Percentiles rank a stretch among this genome's conserved stretches.
phyloP scores from a whole-genome alignment of 768 basidiomycete species.

The Asterophora lycoperdoides region DNA sequence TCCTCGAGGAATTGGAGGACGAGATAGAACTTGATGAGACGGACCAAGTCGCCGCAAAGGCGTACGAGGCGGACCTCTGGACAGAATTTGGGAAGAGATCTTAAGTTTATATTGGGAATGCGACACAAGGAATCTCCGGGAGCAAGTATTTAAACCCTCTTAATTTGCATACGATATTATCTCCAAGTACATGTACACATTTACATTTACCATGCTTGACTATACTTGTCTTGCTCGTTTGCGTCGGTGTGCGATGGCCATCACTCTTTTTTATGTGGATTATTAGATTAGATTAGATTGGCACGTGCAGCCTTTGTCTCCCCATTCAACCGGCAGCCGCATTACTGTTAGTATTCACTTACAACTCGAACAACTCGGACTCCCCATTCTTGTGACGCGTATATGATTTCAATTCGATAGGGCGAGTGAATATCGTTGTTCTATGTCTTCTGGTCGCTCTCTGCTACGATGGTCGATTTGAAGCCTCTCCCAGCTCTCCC shows the following conservation, averaged over 20 bases:
- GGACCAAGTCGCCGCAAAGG: slow-evolving; percentile 29
- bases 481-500: slow-evolving; percentile 38
- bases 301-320: too few species aligned
- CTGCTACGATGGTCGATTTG: slow-evolving; percentile 23
- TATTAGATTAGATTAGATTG: too few species aligned
- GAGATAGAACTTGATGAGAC: slow-evolving; percentile 37
- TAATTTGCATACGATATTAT: slow-evolving; percentile 3
- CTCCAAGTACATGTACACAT: too few species aligned
- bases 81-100: slow-evolving; percentile 10
- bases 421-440: background rate
- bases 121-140: background rate
- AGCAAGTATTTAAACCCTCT: background rate
- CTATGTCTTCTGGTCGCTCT: background rate
- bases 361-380: too few species aligned
- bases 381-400: too few species aligned
- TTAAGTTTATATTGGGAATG: background rate
- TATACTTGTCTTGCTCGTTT: too few species aligned
- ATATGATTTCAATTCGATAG: too few species aligned
- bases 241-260: too few species aligned
- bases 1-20: slow-evolving; percentile 35
- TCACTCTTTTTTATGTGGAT: too few species aligned
- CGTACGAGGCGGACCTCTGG: slow-evolving; percentile 43
- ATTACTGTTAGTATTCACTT: too few species aligned
- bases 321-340: too few species aligned
- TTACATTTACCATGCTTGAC: too few species aligned